phyloP scores from a whole-genome alignment of 164 flowering plant species.

The Hamamelis virginiana region DNA sequence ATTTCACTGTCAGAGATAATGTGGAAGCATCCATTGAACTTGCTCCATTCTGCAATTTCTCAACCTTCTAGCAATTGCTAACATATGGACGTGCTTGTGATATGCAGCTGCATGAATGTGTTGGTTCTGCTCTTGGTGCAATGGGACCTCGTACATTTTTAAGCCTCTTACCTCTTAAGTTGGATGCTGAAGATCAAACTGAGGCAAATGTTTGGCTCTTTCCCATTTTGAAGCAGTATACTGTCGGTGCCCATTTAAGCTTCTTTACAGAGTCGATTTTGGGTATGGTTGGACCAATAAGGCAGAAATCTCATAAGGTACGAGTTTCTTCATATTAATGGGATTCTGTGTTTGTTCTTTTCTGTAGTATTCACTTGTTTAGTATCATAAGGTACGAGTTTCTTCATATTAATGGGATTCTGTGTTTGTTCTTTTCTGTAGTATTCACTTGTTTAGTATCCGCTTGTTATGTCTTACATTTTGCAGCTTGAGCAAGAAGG shows the following conservation, averaged over 20 bases:
- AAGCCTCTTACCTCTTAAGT: slow-evolving; percentile 68
- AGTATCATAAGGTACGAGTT: slow-evolving; percentile 49
- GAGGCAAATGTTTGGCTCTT: slow-evolving; percentile 81
- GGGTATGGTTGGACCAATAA: slow-evolving; percentile 42
- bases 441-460: slow-evolving; percentile 10
- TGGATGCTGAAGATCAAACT: slow-evolving; percentile 65
- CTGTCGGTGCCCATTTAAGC: slow-evolving; percentile 70
- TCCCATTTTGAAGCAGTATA: slow-evolving; percentile 85
- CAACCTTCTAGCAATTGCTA: not conserved
- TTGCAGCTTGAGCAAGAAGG: slow-evolving; percentile 79
- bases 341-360: not conserved
- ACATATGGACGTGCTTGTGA: slow-evolving; percentile 4
- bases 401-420: not conserved
- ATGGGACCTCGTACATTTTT: slow-evolving; percentile 83
- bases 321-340: not conserved
- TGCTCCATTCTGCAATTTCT: too few species aligned
- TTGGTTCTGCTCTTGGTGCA: slow-evolving; percentile 88
- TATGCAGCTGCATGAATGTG: slow-evolving; percentile 80
- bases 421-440: not conserved
- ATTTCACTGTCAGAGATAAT: not conserved
- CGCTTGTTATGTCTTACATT: slow-evolving; percentile 16
- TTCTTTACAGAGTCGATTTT: slow-evolving; percentile 62
- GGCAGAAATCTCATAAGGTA: slow-evolving; percentile 67
- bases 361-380: not conserved
- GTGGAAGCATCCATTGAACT: not conserved